Conservation (phyloP, 192 early-diverging fungal genomes). For the Jimgerdemannia lactiflua region DNA sequence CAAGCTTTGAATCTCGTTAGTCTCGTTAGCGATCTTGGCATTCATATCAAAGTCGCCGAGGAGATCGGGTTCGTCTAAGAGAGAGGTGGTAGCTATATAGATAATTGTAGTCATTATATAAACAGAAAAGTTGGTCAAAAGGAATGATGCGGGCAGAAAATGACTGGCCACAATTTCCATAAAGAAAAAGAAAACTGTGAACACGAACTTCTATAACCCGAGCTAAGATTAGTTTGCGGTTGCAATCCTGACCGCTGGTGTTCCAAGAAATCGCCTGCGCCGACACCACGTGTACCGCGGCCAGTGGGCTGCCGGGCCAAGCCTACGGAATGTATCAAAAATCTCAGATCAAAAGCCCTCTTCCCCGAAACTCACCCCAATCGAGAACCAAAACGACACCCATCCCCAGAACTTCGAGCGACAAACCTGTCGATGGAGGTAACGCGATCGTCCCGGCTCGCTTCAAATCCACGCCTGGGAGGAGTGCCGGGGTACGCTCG, state of each 20-base stretch:
- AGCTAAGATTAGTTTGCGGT: background rate
- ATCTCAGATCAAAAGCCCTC: background rate
- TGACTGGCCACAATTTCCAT: too few relatives aligned
- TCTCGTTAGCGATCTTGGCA: conserved; percentile 49
- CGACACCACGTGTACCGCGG: background rate
- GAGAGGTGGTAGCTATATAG: conserved; percentile 9
- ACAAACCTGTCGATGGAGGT: background rate
- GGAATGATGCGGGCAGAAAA: background rate
- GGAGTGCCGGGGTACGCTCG: conserved; percentile 16
- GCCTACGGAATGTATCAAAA: background rate
- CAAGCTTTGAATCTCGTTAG: conserved; percentile 60
- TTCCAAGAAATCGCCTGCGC: background rate
- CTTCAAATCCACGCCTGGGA: background rate
- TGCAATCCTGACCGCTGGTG: background rate
- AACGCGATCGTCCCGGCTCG: background rate
- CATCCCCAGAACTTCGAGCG: background rate
- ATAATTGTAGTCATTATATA: background rate
- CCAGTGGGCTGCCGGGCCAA: background rate
- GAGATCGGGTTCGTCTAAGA: conserved; percentile 25
- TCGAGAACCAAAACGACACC: background rate
- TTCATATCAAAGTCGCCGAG: conserved; percentile 40
- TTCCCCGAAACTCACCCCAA: background rate
- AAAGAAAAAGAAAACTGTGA: too few relatives aligned
- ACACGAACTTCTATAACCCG: background rate
- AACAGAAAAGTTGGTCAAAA: background rate